Conservation (phyloP, 768 basidiomycete genomes). For the Lenzites betulinus region DNA sequence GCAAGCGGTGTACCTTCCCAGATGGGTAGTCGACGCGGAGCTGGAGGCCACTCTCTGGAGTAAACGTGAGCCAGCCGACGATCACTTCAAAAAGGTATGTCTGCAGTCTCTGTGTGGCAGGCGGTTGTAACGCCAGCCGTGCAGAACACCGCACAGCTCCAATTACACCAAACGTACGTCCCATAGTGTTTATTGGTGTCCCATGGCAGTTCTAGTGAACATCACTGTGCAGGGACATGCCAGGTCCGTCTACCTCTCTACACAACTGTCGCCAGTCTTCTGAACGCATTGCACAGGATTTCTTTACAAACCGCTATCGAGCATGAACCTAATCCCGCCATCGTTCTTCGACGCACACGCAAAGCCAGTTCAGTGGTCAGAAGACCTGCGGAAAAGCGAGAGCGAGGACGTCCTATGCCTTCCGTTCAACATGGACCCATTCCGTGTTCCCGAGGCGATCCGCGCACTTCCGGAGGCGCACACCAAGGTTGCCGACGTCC, state of each 20-base stretch:
- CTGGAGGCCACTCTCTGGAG: slow-evolving; percentile 41
- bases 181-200: neutral
- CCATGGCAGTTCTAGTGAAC: neutral
- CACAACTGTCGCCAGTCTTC: neutral
- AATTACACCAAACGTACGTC: slow-evolving; percentile 11
- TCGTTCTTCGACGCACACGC: slow-evolving; percentile 26
- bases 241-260: slow-evolving; percentile 3
- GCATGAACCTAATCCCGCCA: slow-evolving; percentile 40
- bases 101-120: neutral
- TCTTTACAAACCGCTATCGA: slow-evolving; percentile 47
- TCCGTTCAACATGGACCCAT: slow-evolving; percentile 57
- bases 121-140: neutral
- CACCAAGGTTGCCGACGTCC: slow-evolving; percentile 38
- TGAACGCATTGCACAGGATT: slow-evolving; percentile 37
- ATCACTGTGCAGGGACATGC: slow-evolving; percentile 16
- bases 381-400: slow-evolving; percentile 48
- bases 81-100: slow-evolving; percentile 32
- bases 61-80: slow-evolving; percentile 22
- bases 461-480: slow-evolving; percentile 39
- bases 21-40: slow-evolving; percentile 62
- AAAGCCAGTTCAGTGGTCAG: slow-evolving; percentile 48
- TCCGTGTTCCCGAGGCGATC: slow-evolving; percentile 45
- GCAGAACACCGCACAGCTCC: neutral
- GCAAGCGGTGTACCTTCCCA: slow-evolving; percentile 60
- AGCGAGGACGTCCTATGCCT: slow-evolving; percentile 54